Conservation (phyloP, 2,329 filamentous ascomycete genomes). For the Mycogone perniciosa region DNA sequence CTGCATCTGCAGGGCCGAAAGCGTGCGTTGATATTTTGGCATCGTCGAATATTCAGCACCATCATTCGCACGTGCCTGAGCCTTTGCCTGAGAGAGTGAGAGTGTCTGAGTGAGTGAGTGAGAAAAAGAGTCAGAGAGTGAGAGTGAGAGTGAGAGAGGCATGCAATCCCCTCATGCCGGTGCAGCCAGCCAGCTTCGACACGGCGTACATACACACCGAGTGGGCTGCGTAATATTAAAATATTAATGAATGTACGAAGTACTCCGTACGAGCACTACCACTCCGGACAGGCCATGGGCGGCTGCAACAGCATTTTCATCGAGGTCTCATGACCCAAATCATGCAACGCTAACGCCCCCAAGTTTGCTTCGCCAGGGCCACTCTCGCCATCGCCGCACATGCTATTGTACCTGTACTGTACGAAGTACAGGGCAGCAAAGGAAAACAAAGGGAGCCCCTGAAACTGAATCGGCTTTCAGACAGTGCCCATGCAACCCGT, state of each 20-base stretch:
- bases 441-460: constrained; percentile 6
- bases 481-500: constrained; percentile 1
- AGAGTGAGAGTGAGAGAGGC: no score
- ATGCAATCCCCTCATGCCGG: no score
- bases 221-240: no score
- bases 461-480: constrained; percentile 4
- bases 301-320: not conserved
- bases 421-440: not conserved
- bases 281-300: not conserved
- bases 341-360: constrained; percentile 23
- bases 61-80: not conserved
- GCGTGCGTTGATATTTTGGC: not conserved
- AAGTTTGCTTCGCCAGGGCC: constrained; percentile 13
- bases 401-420: not conserved
- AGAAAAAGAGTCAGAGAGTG: no score
- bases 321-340: constrained; percentile 26
- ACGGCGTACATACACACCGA: no score
- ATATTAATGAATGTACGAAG: not conserved
- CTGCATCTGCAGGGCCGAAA: not conserved
- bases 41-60: not conserved
- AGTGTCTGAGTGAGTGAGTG: not conserved
- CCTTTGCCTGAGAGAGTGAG: not conserved
- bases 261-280: no score
- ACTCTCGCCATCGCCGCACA: constrained; percentile 9
- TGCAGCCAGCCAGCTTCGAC: no score